Percentiles rank a stretch among this genome's conserved stretches.
phyloP scores from a whole-genome alignment of 202 grass and related monocot species.

The Musa balbisiana region DNA sequence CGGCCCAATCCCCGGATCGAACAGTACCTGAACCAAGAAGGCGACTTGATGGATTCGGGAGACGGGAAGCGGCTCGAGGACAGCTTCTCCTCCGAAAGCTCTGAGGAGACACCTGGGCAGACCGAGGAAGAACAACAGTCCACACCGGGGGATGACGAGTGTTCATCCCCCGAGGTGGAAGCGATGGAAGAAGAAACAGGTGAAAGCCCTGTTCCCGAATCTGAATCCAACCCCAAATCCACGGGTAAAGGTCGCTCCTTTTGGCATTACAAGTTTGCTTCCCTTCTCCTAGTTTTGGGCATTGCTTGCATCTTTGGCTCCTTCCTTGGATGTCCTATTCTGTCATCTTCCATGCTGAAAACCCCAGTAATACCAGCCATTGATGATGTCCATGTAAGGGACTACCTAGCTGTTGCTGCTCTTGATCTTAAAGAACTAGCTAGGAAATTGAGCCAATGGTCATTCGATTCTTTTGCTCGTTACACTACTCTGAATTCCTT shows the following conservation, averaged over 20 bases:
- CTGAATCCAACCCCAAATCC: constrained; percentile 7
- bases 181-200: not conserved
- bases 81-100: constrained; percentile 49
- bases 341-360: constrained; percentile 29
- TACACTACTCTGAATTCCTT: constrained; percentile 18
- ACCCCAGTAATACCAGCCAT: constrained; percentile 33
- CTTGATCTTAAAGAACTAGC: constrained; percentile 19
- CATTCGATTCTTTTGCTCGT: constrained; percentile 38
- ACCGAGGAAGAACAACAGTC: constrained; percentile 16
- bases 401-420: constrained; percentile 34
- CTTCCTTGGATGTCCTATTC: constrained; percentile 28
- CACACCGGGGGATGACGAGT: constrained; percentile 2
- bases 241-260: constrained; percentile 26
- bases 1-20: constrained; percentile 56
- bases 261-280: constrained; percentile 25
- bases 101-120: constrained; percentile 25
- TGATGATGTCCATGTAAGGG: constrained; percentile 43
- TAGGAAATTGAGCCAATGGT: constrained; percentile 45
- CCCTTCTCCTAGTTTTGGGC: constrained; percentile 36
- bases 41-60: not conserved
- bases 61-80: constrained; percentile 41
- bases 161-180: constrained; percentile 8
- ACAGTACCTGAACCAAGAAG: constrained; percentile 17
- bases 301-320: constrained; percentile 32
- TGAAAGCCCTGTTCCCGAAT: constrained; percentile 5